Evolutionary conservation across 345 rosid genomes (phyloP).

Genomic region (Triadica sebifera): DNA sequence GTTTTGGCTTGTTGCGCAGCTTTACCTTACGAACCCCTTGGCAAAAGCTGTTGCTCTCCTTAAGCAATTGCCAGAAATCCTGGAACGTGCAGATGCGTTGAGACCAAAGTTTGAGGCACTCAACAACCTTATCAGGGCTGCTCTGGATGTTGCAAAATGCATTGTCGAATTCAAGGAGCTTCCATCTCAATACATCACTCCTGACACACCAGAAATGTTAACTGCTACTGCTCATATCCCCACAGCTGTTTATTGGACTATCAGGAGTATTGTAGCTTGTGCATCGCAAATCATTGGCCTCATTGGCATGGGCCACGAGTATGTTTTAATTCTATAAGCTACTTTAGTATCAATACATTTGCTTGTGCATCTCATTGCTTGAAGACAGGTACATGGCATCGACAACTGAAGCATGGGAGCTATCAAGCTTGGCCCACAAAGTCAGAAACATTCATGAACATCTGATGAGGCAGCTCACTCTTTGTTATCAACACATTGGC

Average conservation of each 20-base stretch:
- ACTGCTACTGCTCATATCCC: conserved; percentile 47
- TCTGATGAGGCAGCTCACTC: conserved; percentile 38
- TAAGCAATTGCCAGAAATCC: conserved; percentile 27
- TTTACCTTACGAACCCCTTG: conserved; percentile 25
- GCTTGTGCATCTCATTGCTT: background rate
- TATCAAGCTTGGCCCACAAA: conserved; percentile 59
- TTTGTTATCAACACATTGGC: conserved; percentile 44
- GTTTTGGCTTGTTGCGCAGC: conserved; percentile 23
- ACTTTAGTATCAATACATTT: background rate
- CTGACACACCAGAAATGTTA: conserved; percentile 34
- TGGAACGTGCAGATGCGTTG: conserved; percentile 21
- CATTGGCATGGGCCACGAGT: conserved; percentile 46
- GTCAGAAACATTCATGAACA: conserved; percentile 45
- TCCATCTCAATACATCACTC: conserved; percentile 42
- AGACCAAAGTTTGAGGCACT: conserved; percentile 40
- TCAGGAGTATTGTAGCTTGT: conserved; percentile 50
- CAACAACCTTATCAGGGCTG: conserved; percentile 38
- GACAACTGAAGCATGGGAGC: conserved; percentile 66
- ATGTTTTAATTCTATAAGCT: background rate
- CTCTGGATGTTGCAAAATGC: conserved; percentile 56
- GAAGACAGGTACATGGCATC: conserved; percentile 33
- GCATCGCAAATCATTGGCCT: conserved; percentile 40
- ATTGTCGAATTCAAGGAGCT: conserved; percentile 44
- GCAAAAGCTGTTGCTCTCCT: conserved; percentile 25
- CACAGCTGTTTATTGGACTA: conserved; percentile 51